Conservation (phyloP, 176 grass and related monocot species). For the Triticum urartu region DNA sequence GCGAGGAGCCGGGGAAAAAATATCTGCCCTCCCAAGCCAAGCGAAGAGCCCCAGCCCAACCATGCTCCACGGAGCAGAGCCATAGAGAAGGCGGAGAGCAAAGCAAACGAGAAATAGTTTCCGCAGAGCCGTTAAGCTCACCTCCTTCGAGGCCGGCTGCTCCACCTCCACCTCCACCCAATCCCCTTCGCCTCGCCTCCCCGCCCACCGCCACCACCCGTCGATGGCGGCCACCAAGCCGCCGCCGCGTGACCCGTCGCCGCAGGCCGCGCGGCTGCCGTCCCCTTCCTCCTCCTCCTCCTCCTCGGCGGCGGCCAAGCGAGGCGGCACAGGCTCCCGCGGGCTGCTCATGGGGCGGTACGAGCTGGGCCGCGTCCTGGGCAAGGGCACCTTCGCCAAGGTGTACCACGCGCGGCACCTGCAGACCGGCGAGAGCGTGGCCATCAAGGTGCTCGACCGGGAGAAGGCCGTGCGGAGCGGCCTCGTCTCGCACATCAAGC, state of each 20-base stretch:
- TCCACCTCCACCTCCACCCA: conserved; percentile 16
- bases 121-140: conserved; percentile 5
- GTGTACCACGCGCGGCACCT: conserved; percentile 71
- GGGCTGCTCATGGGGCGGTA: conserved; percentile 66
- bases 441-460: conserved; percentile 95
- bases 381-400: conserved; percentile 88
- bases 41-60: background rate
- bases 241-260: background rate
- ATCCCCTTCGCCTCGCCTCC: background rate
- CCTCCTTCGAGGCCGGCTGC: conserved; percentile 5
- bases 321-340: background rate
- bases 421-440: conserved; percentile 57
- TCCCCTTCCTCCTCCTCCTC: background rate
- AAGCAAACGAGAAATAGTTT: background rate
- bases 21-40: background rate
- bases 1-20: background rate
- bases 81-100: background rate
- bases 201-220: background rate
- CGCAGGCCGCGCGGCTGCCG: conserved; percentile 32
- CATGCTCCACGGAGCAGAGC: background rate
- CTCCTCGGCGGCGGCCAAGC: conserved; percentile 3
- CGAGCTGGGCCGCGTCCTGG: conserved; percentile 81
- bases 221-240: conserved; percentile 39
- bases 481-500: conserved; percentile 82
- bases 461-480: conserved; percentile 70